Conservation (phyloP, 768 basidiomycete genomes). For the Coprinellus aureogranulatus region DNA sequence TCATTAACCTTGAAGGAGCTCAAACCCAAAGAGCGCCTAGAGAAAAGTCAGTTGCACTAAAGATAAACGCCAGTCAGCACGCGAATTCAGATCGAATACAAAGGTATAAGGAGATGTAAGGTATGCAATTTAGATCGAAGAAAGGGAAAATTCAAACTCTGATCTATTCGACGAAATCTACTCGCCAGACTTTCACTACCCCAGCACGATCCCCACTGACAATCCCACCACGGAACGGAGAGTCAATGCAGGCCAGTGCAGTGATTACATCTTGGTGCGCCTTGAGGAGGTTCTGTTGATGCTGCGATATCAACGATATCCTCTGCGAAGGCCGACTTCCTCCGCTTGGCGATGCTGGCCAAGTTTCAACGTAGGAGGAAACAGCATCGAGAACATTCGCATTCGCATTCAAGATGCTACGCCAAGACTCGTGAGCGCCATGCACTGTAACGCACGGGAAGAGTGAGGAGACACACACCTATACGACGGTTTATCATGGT, state of each 20-base stretch:
- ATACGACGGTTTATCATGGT: conserved; percentile 73
- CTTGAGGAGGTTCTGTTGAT: conserved; percentile 80
- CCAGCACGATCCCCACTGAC: conserved; percentile 91
- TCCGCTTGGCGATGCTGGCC: conserved; percentile 43
- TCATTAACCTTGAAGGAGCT: too few species aligned
- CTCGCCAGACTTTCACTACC: conserved; percentile 86
- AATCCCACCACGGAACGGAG: conserved; percentile 88
- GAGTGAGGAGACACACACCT: conserved; percentile 46
- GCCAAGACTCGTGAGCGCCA: neutral
- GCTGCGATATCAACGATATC: conserved; percentile 74
- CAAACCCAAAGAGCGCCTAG: too few species aligned
- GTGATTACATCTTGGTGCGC: conserved; percentile 91
- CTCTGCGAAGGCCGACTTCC: conserved; percentile 70
- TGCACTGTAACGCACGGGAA: neutral
- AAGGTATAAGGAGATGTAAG: neutral
- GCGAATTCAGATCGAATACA: too few species aligned
- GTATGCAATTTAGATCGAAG: neutral
- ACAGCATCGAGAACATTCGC: conserved; percentile 33
- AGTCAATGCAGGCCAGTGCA: conserved; percentile 80
- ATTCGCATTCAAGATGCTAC: conserved; percentile 33
- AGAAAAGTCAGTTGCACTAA: neutral
- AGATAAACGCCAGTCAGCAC: too few species aligned
- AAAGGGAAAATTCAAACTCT: neutral
- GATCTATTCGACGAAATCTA: conserved; percentile 38
- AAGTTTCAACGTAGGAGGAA: conserved; percentile 62